These are phyloP conservation scores for Cyberlindnera subsufficiens DNA, from an alignment of 805 yeast species.

Conservation along the genomic window DNA sequence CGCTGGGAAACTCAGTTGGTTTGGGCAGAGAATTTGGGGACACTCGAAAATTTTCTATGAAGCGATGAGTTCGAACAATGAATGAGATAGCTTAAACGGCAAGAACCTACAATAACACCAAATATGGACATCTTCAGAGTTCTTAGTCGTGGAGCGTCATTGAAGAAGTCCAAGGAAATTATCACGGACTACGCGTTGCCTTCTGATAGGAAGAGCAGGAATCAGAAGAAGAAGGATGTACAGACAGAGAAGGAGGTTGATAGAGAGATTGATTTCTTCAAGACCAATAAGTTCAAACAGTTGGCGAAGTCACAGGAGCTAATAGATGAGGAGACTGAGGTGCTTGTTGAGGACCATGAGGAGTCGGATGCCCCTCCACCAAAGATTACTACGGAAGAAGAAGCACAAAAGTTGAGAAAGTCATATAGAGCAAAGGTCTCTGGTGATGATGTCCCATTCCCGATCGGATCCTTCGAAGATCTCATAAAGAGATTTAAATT, in stretches of 20 bases:
- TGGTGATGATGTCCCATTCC: slow-evolving; percentile 85
- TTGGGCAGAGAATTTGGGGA: no score
- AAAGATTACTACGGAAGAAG: slow-evolving; percentile 44
- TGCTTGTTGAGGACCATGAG: slow-evolving; percentile 21
- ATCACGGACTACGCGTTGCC: slow-evolving; percentile 25
- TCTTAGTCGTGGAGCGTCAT: slow-evolving; percentile 77
- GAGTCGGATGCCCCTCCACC: slow-evolving; percentile 30
- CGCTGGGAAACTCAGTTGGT: no score
- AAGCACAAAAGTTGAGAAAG: slow-evolving; percentile 59
- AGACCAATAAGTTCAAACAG: slow-evolving; percentile 36
- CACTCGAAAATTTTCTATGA: no score
- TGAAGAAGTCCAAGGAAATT: slow-evolving; percentile 45
- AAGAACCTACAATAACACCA: background rate
- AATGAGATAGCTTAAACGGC: background rate
- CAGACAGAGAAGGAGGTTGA: slow-evolving; percentile 47
- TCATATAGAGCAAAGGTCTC: slow-evolving; percentile 61
- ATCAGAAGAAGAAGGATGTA: slow-evolving; percentile 30
- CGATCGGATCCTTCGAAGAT: slow-evolving; percentile 86
- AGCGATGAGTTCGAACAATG: background rate
- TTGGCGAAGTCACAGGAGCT: slow-evolving; percentile 23
- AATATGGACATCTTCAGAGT: slow-evolving; percentile 86
- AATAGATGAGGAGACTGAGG: slow-evolving; percentile 22
- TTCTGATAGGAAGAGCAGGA: slow-evolving; percentile 21
- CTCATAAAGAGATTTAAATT: slow-evolving; percentile 62
- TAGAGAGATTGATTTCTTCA: slow-evolving; percentile 81